Evolutionary conservation across 306 rosid genomes (phyloP).

Genomic region (Vigna angularis): DNA sequence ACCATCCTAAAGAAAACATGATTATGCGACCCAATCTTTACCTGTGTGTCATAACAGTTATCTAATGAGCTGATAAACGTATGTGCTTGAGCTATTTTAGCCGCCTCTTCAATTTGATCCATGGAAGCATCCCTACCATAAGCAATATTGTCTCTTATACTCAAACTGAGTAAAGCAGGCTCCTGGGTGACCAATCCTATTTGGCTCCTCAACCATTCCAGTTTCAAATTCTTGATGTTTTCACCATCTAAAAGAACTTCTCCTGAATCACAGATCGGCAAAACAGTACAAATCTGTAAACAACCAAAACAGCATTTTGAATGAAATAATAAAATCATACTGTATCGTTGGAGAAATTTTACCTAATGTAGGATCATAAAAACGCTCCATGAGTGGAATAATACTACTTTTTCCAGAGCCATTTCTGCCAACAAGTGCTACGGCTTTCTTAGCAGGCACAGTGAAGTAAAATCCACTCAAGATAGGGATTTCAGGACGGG

Average conservation of each 20-base stretch:
- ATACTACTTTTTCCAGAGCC: slow-evolving; percentile 99
- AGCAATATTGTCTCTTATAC: slow-evolving; percentile 97
- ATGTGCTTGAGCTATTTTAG: slow-evolving; percentile 98
- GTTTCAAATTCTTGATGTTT: slow-evolving; percentile 86
- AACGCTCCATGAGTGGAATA: slow-evolving; percentile 99
- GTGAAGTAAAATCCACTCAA: slow-evolving; percentile 98
- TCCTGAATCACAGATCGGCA: slow-evolving; percentile 73
- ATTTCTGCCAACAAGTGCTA: slow-evolving; percentile 99
- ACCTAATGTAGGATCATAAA: slow-evolving; percentile 99
- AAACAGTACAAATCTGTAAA: slow-evolving; percentile 39
- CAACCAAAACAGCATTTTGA: slow-evolving; percentile 27
- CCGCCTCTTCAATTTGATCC: slow-evolving; percentile 99
- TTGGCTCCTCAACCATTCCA: slow-evolving; percentile 98
- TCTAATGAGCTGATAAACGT: slow-evolving; percentile 91
- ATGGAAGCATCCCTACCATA: slow-evolving; percentile 89
- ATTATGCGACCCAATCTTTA: slow-evolving; percentile 49
- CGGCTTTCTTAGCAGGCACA: slow-evolving; percentile 99
- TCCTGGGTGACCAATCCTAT: slow-evolving; percentile 98
- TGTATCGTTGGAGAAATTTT: slow-evolving; percentile 29
- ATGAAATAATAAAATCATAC: slow-evolving; percentile 34
- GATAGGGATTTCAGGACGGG: slow-evolving; percentile 99
- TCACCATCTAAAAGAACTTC: slow-evolving; percentile 99
- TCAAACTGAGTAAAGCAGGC: slow-evolving; percentile 97
- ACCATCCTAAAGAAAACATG: slow-evolving; percentile 5
- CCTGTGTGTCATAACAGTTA: slow-evolving; percentile 93